Conservation (phyloP, 106 monocot genomes). For the Ottelia alismoides region DNA sequence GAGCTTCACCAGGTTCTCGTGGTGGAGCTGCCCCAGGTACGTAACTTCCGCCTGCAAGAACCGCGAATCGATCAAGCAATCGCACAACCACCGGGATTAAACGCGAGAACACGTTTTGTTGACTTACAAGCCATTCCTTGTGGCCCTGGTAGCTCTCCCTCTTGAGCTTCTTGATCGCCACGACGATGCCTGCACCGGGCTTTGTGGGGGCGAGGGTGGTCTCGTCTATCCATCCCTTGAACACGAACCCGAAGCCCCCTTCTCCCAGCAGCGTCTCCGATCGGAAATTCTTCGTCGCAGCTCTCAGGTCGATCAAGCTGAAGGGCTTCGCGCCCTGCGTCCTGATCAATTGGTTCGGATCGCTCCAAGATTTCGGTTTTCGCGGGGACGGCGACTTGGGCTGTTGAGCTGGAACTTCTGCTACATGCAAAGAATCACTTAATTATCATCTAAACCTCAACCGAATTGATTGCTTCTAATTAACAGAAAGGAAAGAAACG, state of each 20-base stretch:
- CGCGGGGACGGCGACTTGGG: constrained; percentile 1
- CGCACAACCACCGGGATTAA: too few relatives aligned
- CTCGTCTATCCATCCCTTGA: too few relatives aligned
- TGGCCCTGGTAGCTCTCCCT: too few relatives aligned
- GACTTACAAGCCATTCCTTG: too few relatives aligned
- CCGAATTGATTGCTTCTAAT: too few relatives aligned
- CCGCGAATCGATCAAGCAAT: too few relatives aligned
- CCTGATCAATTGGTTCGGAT: constrained; percentile 12
- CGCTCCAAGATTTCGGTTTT: too few relatives aligned
- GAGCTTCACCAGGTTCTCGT: constrained; percentile 74
- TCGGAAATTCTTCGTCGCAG: constrained; percentile 61
- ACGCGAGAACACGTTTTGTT: too few relatives aligned
- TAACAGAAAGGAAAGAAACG: too few relatives aligned
- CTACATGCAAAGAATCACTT: too few relatives aligned
- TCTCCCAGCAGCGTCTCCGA: constrained; percentile 60
- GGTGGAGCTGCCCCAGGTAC: constrained; percentile 63
- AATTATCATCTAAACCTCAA: too few relatives aligned
- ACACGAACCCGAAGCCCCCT: constrained; percentile 82
- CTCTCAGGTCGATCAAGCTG: constrained; percentile 49
- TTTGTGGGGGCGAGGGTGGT: constrained; percentile 34
- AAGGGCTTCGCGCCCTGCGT: constrained; percentile 28
- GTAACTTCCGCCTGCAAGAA: constrained; percentile 84
- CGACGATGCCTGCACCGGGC: constrained; percentile 54
- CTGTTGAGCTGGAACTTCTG: constrained; percentile 16
- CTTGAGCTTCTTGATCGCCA: too few relatives aligned